These are phyloP conservation scores for Termitomyces sp. DNA, from an alignment of 768 basidiomycete genomes.

Conservation along the genomic window DNA sequence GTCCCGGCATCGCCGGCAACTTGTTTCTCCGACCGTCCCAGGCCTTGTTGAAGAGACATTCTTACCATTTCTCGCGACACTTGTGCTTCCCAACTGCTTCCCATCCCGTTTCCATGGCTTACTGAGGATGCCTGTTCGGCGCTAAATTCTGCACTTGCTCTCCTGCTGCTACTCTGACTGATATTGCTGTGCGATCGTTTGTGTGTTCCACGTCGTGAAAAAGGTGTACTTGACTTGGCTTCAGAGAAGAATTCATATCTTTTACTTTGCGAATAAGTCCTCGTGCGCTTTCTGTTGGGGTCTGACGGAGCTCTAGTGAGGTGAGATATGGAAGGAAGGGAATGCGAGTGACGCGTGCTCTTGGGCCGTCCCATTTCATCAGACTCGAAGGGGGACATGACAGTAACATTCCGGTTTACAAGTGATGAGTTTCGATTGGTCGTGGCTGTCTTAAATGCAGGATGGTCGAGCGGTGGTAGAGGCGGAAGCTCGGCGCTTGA, in stretches of 20 bases:
- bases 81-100: constrained; percentile 48
- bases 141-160: constrained; percentile 55
- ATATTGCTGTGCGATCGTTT: constrained; percentile 26
- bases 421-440: not conserved
- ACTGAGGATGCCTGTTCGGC: constrained; percentile 37
- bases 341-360: constrained; percentile 16
- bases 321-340: constrained; percentile 17
- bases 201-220: constrained; percentile 11
- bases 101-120: constrained; percentile 22
- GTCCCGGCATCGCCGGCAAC: constrained; percentile 8
- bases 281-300: constrained; percentile 8
- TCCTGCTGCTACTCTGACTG: constrained; percentile 31
- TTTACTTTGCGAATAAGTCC: constrained; percentile 12
- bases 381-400: not conserved
- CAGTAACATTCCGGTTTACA: not conserved
- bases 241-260: constrained; percentile 6
- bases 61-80: constrained; percentile 52
- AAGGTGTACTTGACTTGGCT: constrained; percentile 5
- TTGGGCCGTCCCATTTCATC: constrained; percentile 1
- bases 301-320: constrained; percentile 2
- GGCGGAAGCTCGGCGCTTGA: constrained; percentile 39
- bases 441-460: constrained; percentile 19
- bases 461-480: constrained; percentile 50
- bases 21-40: constrained; percentile 9
- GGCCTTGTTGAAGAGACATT: constrained; percentile 31